Conservation (phyloP, 176 grass and related monocot genomes). For the Guadua angustifolia region DNA sequence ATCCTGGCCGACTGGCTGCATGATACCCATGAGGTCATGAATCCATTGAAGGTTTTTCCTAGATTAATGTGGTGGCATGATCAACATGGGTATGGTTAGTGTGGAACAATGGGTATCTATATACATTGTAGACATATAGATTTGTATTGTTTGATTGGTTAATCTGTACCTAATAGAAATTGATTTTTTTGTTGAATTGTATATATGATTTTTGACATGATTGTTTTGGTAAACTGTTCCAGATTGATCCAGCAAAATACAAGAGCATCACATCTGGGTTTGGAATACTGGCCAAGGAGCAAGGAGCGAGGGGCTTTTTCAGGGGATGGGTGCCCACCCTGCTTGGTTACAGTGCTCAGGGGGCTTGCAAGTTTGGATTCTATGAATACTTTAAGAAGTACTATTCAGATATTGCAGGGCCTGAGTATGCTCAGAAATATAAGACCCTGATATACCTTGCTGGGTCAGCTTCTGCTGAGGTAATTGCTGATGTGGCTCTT, state of each 20-base stretch:
- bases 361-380: conserved; percentile 78
- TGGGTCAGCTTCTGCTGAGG: conserved; percentile 94
- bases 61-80: neutral
- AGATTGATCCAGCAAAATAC: conserved; percentile 92
- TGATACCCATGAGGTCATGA: neutral
- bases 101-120: neutral
- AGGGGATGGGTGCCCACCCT: conserved; percentile 74
- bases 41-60: neutral
- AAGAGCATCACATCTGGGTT: conserved; percentile 78
- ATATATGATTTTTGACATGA: neutral
- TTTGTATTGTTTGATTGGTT: neutral
- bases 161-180: neutral
- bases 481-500: conserved; percentile 68
- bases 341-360: conserved; percentile 71
- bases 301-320: conserved; percentile 70
- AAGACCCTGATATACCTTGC: conserved; percentile 98
- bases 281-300: conserved; percentile 65
- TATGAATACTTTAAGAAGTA: conserved; percentile 82
- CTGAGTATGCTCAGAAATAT: conserved; percentile 87
- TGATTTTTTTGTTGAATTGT: neutral
- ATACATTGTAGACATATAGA: neutral
- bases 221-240: neutral
- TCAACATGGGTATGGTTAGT: neutral
- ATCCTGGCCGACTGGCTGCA: neutral
- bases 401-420: conserved; percentile 72